A percentile compares a stretch with the other conserved stretches of the same genome.
phyloP scores from a whole-genome alignment of 306 rosid species.

The Hippophae rhamnoides region DNA sequence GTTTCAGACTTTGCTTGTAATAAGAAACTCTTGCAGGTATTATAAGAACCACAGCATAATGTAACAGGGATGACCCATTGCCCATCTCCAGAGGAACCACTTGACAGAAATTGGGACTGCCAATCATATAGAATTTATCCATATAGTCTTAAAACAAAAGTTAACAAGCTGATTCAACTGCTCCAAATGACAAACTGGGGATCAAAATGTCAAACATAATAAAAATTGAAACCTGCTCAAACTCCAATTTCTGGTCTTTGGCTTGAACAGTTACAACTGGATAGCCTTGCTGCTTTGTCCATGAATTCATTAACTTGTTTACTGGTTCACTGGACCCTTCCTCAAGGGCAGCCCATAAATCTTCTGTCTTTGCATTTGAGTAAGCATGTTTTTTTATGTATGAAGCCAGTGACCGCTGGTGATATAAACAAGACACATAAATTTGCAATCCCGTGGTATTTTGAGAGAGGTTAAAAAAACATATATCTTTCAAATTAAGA shows the following conservation, averaged over 20 bases:
- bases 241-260: slow-evolving; percentile 57
- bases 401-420: slow-evolving; percentile 84
- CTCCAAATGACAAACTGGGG: no score
- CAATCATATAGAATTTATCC: neutral
- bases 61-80: slow-evolving; percentile 86
- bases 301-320: slow-evolving; percentile 73
- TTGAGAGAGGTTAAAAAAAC: neutral
- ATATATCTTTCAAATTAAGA: neutral
- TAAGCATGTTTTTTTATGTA: slow-evolving; percentile 65
- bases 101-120: slow-evolving; percentile 75
- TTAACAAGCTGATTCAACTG: no score
- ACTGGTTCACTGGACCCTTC: slow-evolving; percentile 92
- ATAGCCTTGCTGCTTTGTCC: slow-evolving; percentile 93
- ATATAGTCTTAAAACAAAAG: no score
- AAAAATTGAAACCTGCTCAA: slow-evolving; percentile 54
- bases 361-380: slow-evolving; percentile 86
- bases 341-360: slow-evolving; percentile 91
- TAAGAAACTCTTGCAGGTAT: slow-evolving; percentile 55
- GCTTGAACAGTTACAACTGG: slow-evolving; percentile 71
- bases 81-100: slow-evolving; percentile 74
- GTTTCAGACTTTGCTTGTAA: slow-evolving; percentile 49
- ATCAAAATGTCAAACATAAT: neutral
- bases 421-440: slow-evolving; percentile 9
- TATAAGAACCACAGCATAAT: slow-evolving; percentile 60
- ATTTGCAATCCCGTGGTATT: neutral